Base-by-base conservation (phyloP, 2,329 filamentous ascomycete species). In the Sporothrix variecibatus region DNA sequence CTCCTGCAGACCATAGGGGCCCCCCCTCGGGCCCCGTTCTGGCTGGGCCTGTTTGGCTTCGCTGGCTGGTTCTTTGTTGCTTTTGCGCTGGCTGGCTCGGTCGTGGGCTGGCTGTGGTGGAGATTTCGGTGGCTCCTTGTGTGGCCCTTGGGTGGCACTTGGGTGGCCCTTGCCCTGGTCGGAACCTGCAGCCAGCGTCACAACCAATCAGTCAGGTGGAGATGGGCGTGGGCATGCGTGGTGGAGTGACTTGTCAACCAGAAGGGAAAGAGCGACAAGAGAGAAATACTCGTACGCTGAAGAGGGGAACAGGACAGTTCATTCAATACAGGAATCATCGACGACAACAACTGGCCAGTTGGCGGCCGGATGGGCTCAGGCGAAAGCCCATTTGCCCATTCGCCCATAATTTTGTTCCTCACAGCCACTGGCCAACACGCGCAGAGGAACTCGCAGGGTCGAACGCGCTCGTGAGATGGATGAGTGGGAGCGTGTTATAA, bases 141-240 rank as follows among this genome's bases (percentile, higher is more conserved):
- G 40, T 46, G 40, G 40, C 15, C 40, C 40, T 46, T 46, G 12
- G 0, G 1, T 46, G 43, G 43, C n/a, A n/a, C 28, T 53, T 53
- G 43, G 9, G n/a, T 68, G 67, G 67, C 23, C 40, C 49, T 56
- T 46, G 20, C 28, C 43, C 65, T 68, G 65, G 38, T 34, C 65
- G 65, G n/a, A 43, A 43, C 60, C 38, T 67, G 69, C 51, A 56
- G 31, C 38, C 69, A 60, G 34, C 51, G 53, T 34, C 56, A 49
- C 56, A 49, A 26, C 70, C 70, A 72, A 72, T 72, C 70, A 64
- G 70, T 51, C 56, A 49, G 40, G 38, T 67, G 62, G 62, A 67
- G 62, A n/a, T 20, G 38, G 40, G 15, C 34, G 69, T 71, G 64
- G 28, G 15, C 8, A 9, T 11, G 5, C 34, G 28, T 26, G n/a